A percentile compares a stretch with the other conserved stretches of the same genome.
Evolutionary conservation across 352 stramenopile species (phyloP).

Genomic region (Pythium oligandrum): DNA sequence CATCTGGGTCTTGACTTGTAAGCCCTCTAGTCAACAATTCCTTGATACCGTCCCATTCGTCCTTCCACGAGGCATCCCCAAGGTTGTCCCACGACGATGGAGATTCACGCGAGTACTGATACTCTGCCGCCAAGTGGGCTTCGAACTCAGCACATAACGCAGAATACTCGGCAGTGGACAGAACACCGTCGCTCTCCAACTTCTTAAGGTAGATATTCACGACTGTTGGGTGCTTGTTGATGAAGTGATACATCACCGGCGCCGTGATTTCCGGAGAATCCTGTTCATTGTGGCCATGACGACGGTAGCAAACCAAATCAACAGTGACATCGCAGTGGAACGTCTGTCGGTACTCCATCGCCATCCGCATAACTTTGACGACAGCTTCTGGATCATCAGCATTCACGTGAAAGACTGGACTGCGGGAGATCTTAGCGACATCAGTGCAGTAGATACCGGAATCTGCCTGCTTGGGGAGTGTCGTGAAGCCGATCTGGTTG

Average conservation of each 20-base stretch:
- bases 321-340: constrained; percentile 98
- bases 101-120: constrained; percentile 61
- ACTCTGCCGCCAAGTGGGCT: constrained; percentile 53
- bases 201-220: constrained; percentile 76
- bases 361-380: constrained; percentile 90
- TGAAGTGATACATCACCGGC: constrained; percentile 88
- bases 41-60: constrained; percentile 46
- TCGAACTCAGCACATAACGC: constrained; percentile 65
- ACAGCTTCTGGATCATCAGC: constrained; percentile 95
- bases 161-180: constrained; percentile 41
- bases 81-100: constrained; percentile 79
- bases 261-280: constrained; percentile 87
- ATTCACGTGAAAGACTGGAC: constrained; percentile 94
- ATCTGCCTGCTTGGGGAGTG: constrained; percentile 94
- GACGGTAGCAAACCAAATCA: constrained; percentile 98
- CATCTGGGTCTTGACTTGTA: neutral
- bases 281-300: constrained; percentile 98
- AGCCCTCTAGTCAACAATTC: constrained; percentile 6
- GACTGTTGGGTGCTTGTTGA: constrained; percentile 82
- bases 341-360: constrained; percentile 81
- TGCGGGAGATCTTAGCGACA: constrained; percentile 96
- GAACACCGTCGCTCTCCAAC: constrained; percentile 44
- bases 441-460: constrained; percentile 98
- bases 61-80: constrained; percentile 60
- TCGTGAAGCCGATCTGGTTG: constrained; percentile 99